phyloP scores from a whole-genome alignment of 1,139 yeast genomes.

The Yamadazyma membranifaciens region DNA sequence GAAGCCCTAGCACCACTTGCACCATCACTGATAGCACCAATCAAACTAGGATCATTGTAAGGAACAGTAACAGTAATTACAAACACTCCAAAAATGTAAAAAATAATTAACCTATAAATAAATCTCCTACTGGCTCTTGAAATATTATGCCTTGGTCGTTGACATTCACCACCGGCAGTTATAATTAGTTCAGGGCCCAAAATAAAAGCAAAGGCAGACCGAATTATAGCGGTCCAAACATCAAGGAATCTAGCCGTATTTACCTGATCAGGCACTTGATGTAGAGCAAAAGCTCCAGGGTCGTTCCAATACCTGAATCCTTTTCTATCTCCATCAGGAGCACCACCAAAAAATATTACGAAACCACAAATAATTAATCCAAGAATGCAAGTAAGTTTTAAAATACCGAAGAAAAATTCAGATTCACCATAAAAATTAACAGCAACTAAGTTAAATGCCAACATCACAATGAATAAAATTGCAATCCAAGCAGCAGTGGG shows the following conservation, averaged over 20 bases:
- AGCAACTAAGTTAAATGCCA: conserved; percentile 18
- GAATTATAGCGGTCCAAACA: conserved; percentile 74
- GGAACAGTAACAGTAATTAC: conserved; percentile 43
- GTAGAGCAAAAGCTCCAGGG: conserved; percentile 53
- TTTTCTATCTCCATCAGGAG: conserved; percentile 36
- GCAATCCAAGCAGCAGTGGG: conserved; percentile 43
- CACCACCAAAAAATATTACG: conserved; percentile 37
- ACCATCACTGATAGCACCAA: conserved; percentile 46
- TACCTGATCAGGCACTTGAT: conserved; percentile 53
- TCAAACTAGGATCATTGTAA: conserved; percentile 25
- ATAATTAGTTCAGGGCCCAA: conserved; percentile 64
- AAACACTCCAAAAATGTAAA: conserved; percentile 52
- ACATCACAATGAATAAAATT: conserved; percentile 28
- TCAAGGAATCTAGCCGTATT: conserved; percentile 57
- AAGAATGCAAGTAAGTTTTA: conserved; percentile 57
- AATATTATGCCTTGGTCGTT: conserved; percentile 44
- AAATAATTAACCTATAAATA: conserved; percentile 68
- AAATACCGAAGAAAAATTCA: conserved; percentile 38
- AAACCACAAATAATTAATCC: conserved; percentile 42
- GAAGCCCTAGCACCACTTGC: conserved; percentile 36
- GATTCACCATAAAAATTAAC: conserved; percentile 45
- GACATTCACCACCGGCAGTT: conserved; percentile 64
- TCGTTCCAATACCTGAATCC: conserved; percentile 40
- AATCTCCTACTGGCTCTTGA: conserved; percentile 30
- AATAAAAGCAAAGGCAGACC: conserved; percentile 80